These are phyloP conservation scores for Saposhnikovia divaricata DNA, from an alignment of 129 eudicot genomes.

Conservation along the genomic window DNA sequence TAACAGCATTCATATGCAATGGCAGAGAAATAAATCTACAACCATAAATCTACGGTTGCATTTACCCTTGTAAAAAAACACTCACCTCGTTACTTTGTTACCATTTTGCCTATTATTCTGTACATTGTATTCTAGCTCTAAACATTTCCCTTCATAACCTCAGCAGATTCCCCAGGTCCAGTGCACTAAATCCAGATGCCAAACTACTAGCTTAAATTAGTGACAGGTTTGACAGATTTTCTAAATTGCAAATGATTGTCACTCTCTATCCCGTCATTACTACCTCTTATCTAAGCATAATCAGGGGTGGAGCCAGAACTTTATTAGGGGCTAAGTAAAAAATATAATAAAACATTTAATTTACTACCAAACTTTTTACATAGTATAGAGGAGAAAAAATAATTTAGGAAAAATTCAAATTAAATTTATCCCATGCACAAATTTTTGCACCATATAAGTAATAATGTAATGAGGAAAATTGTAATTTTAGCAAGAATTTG, in stretches of 20 bases:
- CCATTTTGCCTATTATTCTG: not conserved
- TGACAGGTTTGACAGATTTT: not conserved
- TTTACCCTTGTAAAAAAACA: not conserved
- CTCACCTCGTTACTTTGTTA: not conserved
- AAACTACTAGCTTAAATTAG: not conserved
- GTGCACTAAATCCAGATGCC: not conserved
- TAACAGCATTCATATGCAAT: not conserved
- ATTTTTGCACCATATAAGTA: too few relatives aligned
- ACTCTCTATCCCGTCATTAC: not conserved
- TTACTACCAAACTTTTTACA: too few relatives aligned
- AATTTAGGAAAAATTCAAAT: too few relatives aligned
- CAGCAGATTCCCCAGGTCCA: not conserved
- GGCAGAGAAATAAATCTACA: not conserved
- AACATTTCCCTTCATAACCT: not conserved
- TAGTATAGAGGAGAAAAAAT: too few relatives aligned
- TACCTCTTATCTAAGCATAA: not conserved
- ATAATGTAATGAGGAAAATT: too few relatives aligned
- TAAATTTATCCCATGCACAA: too few relatives aligned
- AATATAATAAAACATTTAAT: too few relatives aligned
- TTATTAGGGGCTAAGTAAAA: too few relatives aligned
- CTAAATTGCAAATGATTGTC: not conserved
- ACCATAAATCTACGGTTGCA: not conserved
- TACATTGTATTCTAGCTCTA: not conserved
- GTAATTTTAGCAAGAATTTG: too few relatives aligned
- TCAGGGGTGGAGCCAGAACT: too few relatives aligned